Base-by-base conservation (phyloP, 2,329 filamentous ascomycete species). In the Aspergillus ustus region DNA sequence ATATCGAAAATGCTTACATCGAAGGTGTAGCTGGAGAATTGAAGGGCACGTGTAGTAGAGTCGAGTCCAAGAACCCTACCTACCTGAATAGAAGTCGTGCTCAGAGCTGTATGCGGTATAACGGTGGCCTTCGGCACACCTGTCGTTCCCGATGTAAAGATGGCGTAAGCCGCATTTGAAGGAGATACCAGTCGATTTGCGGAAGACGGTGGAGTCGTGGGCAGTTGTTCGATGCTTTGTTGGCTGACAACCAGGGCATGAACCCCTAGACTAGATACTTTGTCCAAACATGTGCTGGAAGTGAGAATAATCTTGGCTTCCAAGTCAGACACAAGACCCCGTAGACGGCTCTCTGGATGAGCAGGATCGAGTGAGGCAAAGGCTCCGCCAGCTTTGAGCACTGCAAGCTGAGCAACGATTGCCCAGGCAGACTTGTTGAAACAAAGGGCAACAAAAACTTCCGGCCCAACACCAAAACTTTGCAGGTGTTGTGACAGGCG, bases 111-210 rank as follows among this genome's bases (percentile, higher is more conserved):
- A 66, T 91, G 89, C 6, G 84, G 84, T 61, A 89, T 85, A 20
- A 88, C 84, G 9, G 88, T 84, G 1, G 86, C 88, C 61, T 87
- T 86, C 0, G 85, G 84, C 54, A 80, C 82, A 48, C 82, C 83
- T 1, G 85, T 52, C 31, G 28, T 52, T 3, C 51, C 51, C 1
- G 83, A 84, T 0, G 83, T 84, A 63, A 89, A 87, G 7, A 91
- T 82, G 50, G 50, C 52, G 19, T 46, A 45, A 17, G 52, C 52
- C 1, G 52, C 22, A 9, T 46, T 46, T 11, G 52, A 46, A 7
- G 37, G 52, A 8, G 37, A 28, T 13, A 25, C 51, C 29, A 11
- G 19, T 15, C 4, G 34, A 8, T 17, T 20, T 13, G n/a, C 20
- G 9, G 17, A 9, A 11, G n/a, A 13, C 11, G 3, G 37, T 17